Conservation (phyloP, 768 basidiomycete species). For the Tephrocybe sp. region DNA sequence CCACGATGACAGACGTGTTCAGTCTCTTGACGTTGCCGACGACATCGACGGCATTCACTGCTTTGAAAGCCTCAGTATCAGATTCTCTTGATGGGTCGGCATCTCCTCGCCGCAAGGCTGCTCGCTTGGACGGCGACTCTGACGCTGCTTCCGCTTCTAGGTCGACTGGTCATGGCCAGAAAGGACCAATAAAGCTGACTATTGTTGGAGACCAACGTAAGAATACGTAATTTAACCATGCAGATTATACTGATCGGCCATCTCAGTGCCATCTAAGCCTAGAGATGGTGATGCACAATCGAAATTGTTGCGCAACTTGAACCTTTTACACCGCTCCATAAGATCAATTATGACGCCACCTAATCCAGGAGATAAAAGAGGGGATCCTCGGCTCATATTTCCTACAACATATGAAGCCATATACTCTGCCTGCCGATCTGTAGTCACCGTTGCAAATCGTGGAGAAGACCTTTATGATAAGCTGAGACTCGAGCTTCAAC, state of each 20-base stretch:
- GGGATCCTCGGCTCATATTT: conserved; percentile 30
- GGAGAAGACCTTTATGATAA: conserved; percentile 61
- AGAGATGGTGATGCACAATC: conserved; percentile 24
- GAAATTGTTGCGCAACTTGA: conserved; percentile 18
- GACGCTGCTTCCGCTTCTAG: conserved; percentile 70
- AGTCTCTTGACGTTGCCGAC: conserved; percentile 47
- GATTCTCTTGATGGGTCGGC: conserved; percentile 44
- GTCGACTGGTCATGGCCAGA: conserved; percentile 31
- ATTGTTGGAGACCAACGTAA: conserved; percentile 45
- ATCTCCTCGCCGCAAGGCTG: conserved; percentile 67
- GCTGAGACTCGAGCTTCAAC: conserved; percentile 61
- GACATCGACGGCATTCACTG: conserved; percentile 51
- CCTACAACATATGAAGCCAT: conserved; percentile 56
- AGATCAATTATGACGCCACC: conserved; percentile 36
- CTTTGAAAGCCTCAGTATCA: conserved; percentile 36
- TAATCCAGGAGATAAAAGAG: not conserved
- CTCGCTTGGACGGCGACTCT: conserved; percentile 64
- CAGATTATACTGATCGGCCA: conserved; percentile 4
- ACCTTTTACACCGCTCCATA: conserved; percentile 35
- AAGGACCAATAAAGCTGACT: conserved; percentile 45
- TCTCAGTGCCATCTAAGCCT: conserved; percentile 14
- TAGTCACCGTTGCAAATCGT: conserved; percentile 50
- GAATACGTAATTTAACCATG: not conserved
- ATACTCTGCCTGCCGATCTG: conserved; percentile 54
- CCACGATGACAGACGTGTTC: conserved; percentile 28